These are phyloP conservation scores for Ciborinia camelliae DNA, from an alignment of 2,329 filamentous ascomycete species.

Conservation along the genomic window DNA sequence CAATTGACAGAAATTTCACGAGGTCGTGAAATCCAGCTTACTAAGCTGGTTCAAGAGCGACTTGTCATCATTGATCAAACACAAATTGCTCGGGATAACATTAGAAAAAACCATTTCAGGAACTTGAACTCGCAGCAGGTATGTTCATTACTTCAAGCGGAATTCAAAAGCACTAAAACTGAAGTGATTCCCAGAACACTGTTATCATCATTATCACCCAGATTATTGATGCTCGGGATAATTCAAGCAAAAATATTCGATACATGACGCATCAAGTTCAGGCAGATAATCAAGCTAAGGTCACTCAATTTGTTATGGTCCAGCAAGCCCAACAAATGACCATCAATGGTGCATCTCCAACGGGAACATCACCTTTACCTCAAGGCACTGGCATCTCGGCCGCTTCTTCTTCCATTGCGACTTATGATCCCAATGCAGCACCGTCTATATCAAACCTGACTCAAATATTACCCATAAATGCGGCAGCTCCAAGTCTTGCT, in stretches of 20 bases:
- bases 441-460: constrained; percentile 17
- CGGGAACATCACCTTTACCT: constrained; percentile 8
- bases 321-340: constrained; percentile 24
- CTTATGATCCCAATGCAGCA: constrained; percentile 21
- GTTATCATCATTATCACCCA: constrained; percentile 33
- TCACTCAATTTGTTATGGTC: constrained; percentile 26
- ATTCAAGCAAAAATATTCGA: constrained; percentile 26
- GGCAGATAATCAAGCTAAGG: constrained; percentile 23
- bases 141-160: constrained; percentile 8
- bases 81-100: constrained; percentile 30
- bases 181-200: constrained; percentile 30
- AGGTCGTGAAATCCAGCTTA: constrained; percentile 26
- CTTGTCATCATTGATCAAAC: constrained; percentile 22
- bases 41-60: constrained; percentile 21
- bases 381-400: background rate
- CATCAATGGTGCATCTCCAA: constrained; percentile 14
- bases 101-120: constrained; percentile 35
- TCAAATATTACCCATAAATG: constrained; percentile 27
- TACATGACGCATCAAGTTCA: constrained; percentile 33
- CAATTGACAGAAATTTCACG: constrained; percentile 20
- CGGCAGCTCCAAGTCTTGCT: constrained; percentile 23
- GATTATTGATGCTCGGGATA: constrained; percentile 30
- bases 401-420: background rate
- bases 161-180: constrained; percentile 15
- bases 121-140: constrained; percentile 33